These are phyloP conservation scores for Entomortierella parvispora DNA, from an alignment of 192 early-diverging fungal species.

Conservation along the genomic window DNA sequence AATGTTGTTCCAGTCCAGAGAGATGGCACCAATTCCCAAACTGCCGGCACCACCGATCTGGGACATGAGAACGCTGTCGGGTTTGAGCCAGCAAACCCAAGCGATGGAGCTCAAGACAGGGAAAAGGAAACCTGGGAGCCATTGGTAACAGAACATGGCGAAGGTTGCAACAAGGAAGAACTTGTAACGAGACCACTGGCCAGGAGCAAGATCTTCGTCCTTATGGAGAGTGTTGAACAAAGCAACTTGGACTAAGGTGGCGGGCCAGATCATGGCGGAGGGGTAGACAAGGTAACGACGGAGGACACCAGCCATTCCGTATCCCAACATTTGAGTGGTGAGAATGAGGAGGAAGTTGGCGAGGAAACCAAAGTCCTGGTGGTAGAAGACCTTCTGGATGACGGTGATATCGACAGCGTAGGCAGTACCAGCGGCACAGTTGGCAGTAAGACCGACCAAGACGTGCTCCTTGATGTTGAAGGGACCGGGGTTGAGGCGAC, in stretches of 20 bases:
- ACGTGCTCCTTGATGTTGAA: conserved; percentile 78
- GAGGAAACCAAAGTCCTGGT: conserved; percentile 62
- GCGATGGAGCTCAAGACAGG: conserved; percentile 44
- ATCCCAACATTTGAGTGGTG: conserved; percentile 68
- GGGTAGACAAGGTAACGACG: conserved; percentile 88
- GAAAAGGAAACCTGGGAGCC: conserved; percentile 59
- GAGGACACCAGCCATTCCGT: conserved; percentile 79
- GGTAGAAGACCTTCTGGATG: conserved; percentile 68
- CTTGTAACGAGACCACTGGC: conserved; percentile 43
- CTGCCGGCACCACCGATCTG: conserved; percentile 66
- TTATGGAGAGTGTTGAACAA: conserved; percentile 58
- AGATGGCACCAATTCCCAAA: conserved; percentile 74
- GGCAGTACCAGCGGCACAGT: conserved; percentile 57
- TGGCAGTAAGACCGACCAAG: conserved; percentile 64
- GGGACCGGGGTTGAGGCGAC: conserved; percentile 42
- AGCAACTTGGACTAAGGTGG: conserved; percentile 66
- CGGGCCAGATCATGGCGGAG: conserved; percentile 89
- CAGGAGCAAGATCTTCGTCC: conserved; percentile 38
- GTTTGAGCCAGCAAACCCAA: conserved; percentile 42
- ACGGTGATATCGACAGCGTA: conserved; percentile 68
- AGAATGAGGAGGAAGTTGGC: conserved; percentile 66
- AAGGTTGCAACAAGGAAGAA: conserved; percentile 59
- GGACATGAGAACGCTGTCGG: conserved; percentile 27
- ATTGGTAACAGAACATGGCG: conserved; percentile 60
- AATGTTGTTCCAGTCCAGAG: conserved; percentile 75